phyloP scores from a whole-genome alignment of 2,329 filamentous ascomycete genomes.

The Alternaria panax region DNA sequence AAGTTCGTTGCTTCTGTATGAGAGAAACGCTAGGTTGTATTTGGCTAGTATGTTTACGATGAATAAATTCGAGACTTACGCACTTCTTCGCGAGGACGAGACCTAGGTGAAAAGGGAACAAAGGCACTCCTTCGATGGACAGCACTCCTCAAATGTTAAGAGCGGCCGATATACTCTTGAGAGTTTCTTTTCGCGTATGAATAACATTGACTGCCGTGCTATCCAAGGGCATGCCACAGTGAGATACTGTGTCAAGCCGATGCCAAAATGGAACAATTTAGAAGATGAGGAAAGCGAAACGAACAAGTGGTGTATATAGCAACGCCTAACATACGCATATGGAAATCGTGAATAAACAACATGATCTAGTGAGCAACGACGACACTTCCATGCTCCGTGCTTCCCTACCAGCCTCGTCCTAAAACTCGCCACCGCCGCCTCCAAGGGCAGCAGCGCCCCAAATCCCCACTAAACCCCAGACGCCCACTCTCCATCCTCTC shows the following conservation, averaged over 20 bases:
- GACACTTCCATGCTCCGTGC: neutral
- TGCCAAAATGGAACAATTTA: neutral
- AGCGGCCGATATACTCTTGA: neutral
- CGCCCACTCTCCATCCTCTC: constrained; percentile 78
- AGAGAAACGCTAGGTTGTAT: neutral
- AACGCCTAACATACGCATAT: neutral
- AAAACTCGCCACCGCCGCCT: constrained; percentile 49
- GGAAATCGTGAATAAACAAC: constrained; percentile 1
- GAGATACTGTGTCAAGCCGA: neutral
- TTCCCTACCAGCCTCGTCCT: neutral
- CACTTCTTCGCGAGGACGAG: neutral
- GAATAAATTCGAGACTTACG: neutral
- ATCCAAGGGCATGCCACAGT: neutral
- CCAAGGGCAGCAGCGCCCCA: constrained; percentile 72
- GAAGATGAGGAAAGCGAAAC: neutral
- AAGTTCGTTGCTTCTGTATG: neutral
- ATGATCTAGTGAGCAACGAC: neutral
- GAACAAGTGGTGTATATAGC: constrained; percentile 5
- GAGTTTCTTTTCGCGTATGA: neutral
- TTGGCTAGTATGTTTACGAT: neutral
- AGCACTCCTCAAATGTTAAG: neutral
- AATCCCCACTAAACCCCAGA: constrained; percentile 77
- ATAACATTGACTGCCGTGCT: neutral
- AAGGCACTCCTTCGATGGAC: neutral
- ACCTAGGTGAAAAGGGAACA: neutral